phyloP scores from a whole-genome alignment of 345 rosid genomes.

The Salix koriyanagi region DNA sequence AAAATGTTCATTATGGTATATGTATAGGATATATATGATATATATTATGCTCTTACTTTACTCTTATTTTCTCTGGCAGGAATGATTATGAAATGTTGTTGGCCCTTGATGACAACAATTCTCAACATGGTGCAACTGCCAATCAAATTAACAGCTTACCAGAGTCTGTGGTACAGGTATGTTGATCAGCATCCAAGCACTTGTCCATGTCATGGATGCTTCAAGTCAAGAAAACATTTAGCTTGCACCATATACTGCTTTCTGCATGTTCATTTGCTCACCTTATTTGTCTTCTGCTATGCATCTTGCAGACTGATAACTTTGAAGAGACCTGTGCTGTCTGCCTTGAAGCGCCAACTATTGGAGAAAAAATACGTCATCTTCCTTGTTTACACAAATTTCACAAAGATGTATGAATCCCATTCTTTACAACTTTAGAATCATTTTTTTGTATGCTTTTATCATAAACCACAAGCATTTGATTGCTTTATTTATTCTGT shows the following conservation, averaged over 20 bases:
- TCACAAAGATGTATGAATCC: slow-evolving; percentile 70
- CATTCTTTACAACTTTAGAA: neutral
- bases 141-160: slow-evolving; percentile 75
- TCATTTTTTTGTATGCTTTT: neutral
- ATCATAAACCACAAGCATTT: slow-evolving; percentile 3
- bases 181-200: neutral
- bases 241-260: neutral
- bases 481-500: neutral
- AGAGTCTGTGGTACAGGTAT: slow-evolving; percentile 48
- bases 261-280: neutral
- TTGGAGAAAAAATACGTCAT: slow-evolving; percentile 82
- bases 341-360: slow-evolving; percentile 71
- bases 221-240: neutral
- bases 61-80: slow-evolving; percentile 35
- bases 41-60: neutral
- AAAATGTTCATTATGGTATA: too few species aligned
- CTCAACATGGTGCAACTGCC: slow-evolving; percentile 56
- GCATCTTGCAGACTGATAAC: slow-evolving; percentile 44
- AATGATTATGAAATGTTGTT: slow-evolving; percentile 87
- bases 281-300: neutral
- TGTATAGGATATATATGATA: neutral
- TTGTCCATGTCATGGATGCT: neutral
- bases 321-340: slow-evolving; percentile 71
- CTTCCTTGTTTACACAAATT: slow-evolving; percentile 98
- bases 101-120: slow-evolving; percentile 78